Evolutionary conservation across 1,284 basidiomycete species (phyloP), one percentile per base, ranked within the genome.

Genomic region (Ustilago sp.): DNA sequence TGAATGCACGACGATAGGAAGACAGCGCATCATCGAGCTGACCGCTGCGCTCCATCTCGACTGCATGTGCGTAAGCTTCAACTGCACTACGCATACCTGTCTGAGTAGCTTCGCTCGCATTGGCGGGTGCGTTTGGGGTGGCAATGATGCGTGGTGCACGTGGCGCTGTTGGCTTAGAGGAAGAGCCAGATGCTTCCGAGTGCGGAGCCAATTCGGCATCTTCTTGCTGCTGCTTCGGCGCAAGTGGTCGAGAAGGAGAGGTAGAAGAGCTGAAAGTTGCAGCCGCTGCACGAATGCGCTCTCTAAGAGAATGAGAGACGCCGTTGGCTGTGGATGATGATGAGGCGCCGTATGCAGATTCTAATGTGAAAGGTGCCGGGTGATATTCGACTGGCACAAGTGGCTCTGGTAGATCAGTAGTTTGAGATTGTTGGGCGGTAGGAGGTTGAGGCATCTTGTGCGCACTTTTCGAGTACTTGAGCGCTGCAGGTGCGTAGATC

Each of bases 1-100:
- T 71, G 59, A 83, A 83, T 8, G 81, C 81, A 31, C 69, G 67
- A 32, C 80, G 77, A 41, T 83, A 83, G 8, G 70, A 74, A 3
- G 50, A 39, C 2, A 82, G 72, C 1, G 81, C 81, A 28, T 81
- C 50, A 39, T 80, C 77, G 9, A 81, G 68, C 13, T 77, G 63
- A 3, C 80, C 80, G 28, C 67, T 69, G 19, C 80, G 66, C 48
- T 83, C 81, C 63, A 73, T 75, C 28, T 77, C 75, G 32, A 82
- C 81, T 11, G 79, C 81, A 31, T 63, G 64, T 0, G 77, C 79
- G 23, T 83, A 83, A 0, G 75, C 68, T 51, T 81, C 65, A 32
- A 81, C 73, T 1, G 80, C 72, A 32, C 64, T 68, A 56, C 68
- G 66, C 68, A 81, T 79, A 34, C 64, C 63, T 6, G 61, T 52